Percentiles rank a stretch among this genome's conserved stretches.
These are phyloP conservation scores for Podila epigama DNA, from an alignment of 192 early-diverging fungal genomes.

Conservation along the genomic window DNA sequence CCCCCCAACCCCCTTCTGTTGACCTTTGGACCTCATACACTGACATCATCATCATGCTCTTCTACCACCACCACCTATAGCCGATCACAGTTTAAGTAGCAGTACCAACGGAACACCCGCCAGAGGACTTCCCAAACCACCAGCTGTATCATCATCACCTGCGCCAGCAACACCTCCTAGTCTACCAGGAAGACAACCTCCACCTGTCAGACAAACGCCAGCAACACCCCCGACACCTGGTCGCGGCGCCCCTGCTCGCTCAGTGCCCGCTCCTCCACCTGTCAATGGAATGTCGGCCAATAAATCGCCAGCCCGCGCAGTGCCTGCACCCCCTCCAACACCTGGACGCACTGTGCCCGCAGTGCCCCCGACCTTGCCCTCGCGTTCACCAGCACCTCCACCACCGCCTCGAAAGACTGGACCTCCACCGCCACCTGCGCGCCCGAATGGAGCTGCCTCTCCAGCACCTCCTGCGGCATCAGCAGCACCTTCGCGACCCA, in stretches of 20 bases:
- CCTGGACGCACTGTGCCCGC: conserved; percentile 22
- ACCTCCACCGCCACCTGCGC: conserved; percentile 1
- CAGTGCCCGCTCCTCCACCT: conserved; percentile 24
- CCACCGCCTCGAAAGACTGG: not conserved
- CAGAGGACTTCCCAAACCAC: conserved; percentile 40
- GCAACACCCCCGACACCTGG: conserved; percentile 17
- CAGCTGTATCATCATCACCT: conserved; percentile 18
- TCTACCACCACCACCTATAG: not conserved
- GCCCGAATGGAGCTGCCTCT: conserved; percentile 26
- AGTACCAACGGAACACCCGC: conserved; percentile 37
- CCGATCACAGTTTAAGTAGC: conserved; percentile 18
- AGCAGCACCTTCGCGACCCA: conserved; percentile 23
- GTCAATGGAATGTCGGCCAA: conserved; percentile 19
- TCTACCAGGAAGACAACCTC: conserved; percentile 28
- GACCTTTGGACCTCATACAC: not conserved
- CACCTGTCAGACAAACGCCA: conserved; percentile 27
- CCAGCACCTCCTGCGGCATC: conserved; percentile 13
- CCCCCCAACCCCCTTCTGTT: too few relatives aligned
- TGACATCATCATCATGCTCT: not conserved
- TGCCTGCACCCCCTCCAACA: conserved; percentile 28
- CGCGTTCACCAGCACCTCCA: conserved; percentile 13
- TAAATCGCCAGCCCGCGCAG: conserved; percentile 19
- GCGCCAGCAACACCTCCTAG: conserved; percentile 28
- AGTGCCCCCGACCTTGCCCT: conserved; percentile 17
- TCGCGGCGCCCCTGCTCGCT: conserved; percentile 28